These are phyloP conservation scores for Geotrichum bryndzae DNA, from an alignment of 1,139 yeast genomes.

Conservation along the genomic window DNA sequence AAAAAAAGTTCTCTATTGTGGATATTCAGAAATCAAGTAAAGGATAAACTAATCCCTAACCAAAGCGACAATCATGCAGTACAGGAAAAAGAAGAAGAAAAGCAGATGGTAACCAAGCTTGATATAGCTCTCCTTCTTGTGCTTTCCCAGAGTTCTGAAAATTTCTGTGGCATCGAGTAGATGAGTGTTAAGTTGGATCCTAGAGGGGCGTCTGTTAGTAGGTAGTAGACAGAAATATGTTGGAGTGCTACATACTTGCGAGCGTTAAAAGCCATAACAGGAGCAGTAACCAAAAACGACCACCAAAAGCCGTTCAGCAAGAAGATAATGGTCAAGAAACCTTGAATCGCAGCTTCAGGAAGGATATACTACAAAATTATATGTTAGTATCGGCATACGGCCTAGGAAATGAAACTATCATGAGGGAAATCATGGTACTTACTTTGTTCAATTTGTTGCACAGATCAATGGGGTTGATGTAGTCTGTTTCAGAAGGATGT, in stretches of 20 bases:
- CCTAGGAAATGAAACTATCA: background rate
- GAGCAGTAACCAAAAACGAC: conserved; percentile 77
- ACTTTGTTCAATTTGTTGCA: conserved; percentile 82
- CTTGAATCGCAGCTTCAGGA: conserved; percentile 89
- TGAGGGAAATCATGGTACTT: conserved; percentile 17
- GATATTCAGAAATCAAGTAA: background rate
- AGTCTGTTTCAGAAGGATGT: conserved; percentile 43
- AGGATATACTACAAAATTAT: conserved; percentile 50
- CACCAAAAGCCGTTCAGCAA: conserved; percentile 91
- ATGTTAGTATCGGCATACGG: background rate
- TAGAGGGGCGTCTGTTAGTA: background rate
- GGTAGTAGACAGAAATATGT: background rate
- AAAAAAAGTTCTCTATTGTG: background rate
- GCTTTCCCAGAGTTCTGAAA: conserved; percentile 86
- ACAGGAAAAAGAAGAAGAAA: conserved; percentile 91
- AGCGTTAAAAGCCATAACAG: conserved; percentile 74
- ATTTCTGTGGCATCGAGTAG: conserved; percentile 96
- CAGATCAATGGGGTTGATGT: conserved; percentile 92
- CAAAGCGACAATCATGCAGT: conserved; percentile 94
- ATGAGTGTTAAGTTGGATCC: conserved; percentile 47
- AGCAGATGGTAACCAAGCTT: conserved; percentile 87
- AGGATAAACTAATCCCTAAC: conserved; percentile 49
- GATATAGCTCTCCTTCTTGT: conserved; percentile 85
- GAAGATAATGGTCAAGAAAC: conserved; percentile 60
- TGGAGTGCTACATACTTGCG: conserved; percentile 46